Evolutionary conservation across 1,139 yeast genomes (phyloP).

Genomic region (Yamadazyma pseudoaaseri): DNA sequence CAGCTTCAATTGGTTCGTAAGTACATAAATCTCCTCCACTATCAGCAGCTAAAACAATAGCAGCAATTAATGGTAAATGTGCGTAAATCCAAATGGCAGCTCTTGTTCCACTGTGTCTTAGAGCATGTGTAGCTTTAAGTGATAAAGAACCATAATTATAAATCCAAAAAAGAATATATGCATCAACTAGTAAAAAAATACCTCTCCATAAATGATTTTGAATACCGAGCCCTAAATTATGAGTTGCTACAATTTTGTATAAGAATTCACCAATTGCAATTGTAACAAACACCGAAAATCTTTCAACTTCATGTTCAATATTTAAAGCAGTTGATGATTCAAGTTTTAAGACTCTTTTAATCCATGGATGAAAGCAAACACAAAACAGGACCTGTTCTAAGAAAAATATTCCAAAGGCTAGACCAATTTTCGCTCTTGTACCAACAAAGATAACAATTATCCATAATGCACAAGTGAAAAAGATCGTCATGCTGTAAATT

Average conservation of each 20-base stretch:
- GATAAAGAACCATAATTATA: constrained; percentile 57
- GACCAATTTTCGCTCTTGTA: constrained; percentile 46
- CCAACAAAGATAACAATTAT: constrained; percentile 46
- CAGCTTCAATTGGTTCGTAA: constrained; percentile 5
- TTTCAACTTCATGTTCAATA: constrained; percentile 66
- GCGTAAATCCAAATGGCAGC: constrained; percentile 49
- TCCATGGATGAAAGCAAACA: constrained; percentile 45
- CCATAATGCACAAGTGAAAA: constrained; percentile 42
- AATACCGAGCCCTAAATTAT: constrained; percentile 50
- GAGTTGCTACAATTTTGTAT: constrained; percentile 53
- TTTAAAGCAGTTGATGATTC: constrained; percentile 59
- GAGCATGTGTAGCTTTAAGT: constrained; percentile 50
- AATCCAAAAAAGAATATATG: constrained; percentile 53
- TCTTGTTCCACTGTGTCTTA: constrained; percentile 47
- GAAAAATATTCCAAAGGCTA: constrained; percentile 40
- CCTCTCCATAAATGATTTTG: constrained; percentile 48
- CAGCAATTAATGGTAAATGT: constrained; percentile 54
- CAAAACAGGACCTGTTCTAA: constrained; percentile 40
- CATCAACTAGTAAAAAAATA: constrained; percentile 46
- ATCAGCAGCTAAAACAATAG: constrained; percentile 58
- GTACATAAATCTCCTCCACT: constrained; percentile 53
- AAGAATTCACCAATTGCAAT: constrained; percentile 68
- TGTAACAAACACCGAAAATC: constrained; percentile 57
- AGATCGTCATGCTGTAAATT: constrained; percentile 30
- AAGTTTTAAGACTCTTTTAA: constrained; percentile 39